A percentile compares a stretch with the other conserved stretches of the same genome.
These are phyloP conservation scores for Pleoardoris graminearum DNA, from an alignment of 2,329 filamentous ascomycete species.

Conservation along the genomic window DNA sequence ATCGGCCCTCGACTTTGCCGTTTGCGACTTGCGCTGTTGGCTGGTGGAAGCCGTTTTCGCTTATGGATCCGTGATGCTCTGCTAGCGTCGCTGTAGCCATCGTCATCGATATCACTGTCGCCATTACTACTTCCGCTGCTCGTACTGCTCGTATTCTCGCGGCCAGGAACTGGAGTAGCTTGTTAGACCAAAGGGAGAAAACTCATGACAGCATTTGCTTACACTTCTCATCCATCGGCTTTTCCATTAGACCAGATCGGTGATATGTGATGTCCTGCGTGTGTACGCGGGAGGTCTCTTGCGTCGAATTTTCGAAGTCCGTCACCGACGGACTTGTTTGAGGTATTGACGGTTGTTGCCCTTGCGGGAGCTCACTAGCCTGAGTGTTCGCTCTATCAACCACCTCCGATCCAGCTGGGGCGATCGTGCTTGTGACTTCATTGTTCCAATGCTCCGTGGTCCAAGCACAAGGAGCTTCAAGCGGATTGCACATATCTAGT, in stretches of 20 bases:
- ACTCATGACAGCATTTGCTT: slow-evolving; percentile 6
- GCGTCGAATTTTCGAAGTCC: slow-evolving; percentile 13
- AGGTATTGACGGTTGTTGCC: slow-evolving; percentile 3
- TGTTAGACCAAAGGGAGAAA: slow-evolving; percentile 9
- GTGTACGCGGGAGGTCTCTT: slow-evolving; percentile 8
- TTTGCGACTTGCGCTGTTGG: slow-evolving; percentile 5
- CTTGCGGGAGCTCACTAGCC: too few species aligned
- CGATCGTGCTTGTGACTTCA: too few species aligned
- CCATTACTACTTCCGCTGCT: slow-evolving; percentile 13
- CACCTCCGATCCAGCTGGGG: too few species aligned
- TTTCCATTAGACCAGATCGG: slow-evolving; percentile 2
- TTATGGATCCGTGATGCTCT: slow-evolving; percentile 13
- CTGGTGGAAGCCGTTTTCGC: slow-evolving; percentile 12
- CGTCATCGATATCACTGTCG: slow-evolving; percentile 7
- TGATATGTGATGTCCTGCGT: slow-evolving; percentile 10
- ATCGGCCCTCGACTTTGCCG: slow-evolving; percentile 11
- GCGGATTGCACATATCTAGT: too few species aligned
- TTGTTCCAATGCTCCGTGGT: too few species aligned
- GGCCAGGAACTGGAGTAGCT: slow-evolving; percentile 3
- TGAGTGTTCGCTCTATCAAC: too few species aligned
- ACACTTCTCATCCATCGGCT: slow-evolving; percentile 8
- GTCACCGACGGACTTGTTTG: slow-evolving; percentile 12
- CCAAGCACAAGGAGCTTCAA: too few species aligned
- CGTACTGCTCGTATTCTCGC: slow-evolving; percentile 13
- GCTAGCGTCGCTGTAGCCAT: slow-evolving; percentile 5